phyloP scores from a whole-genome alignment of 2,329 filamentous ascomycete genomes.

The Diaporthe sp. region DNA sequence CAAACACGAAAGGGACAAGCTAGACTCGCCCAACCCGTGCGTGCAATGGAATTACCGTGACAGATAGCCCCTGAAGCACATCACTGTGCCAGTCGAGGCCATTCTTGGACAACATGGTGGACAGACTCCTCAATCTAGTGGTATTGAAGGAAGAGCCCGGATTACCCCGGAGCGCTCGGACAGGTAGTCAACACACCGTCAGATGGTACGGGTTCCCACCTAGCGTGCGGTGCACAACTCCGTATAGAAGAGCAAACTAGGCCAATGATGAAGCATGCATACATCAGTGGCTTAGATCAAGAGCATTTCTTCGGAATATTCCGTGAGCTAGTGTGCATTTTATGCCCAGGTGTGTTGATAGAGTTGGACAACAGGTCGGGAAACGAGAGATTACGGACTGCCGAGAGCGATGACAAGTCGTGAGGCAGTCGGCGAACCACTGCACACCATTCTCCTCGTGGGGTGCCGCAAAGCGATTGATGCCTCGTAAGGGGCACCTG shows the following conservation, averaged over 20 bases:
- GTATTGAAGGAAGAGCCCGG: not conserved
- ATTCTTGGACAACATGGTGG: not conserved
- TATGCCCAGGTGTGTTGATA: not conserved
- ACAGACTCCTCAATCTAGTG: not conserved
- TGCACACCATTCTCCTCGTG: not conserved
- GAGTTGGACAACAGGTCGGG: not conserved
- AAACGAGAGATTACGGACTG: not conserved
- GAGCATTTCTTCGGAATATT: not conserved
- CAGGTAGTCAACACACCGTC: not conserved
- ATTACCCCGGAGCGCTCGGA: not conserved
- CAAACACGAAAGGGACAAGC: not conserved
- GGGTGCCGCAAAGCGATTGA: not conserved
- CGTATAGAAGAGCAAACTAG: not conserved
- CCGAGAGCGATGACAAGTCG: not conserved
- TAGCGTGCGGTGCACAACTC: not conserved
- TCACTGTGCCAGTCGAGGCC: no score
- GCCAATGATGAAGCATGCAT: not conserved
- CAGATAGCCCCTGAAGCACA: not conserved
- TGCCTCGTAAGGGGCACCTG: not conserved
- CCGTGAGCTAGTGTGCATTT: not conserved
- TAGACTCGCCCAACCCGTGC: no score
- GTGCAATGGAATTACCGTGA: no score
- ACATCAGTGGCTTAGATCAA: not conserved
- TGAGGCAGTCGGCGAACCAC: not conserved
- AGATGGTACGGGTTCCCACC: conserved; percentile 3